Base-by-base conservation (phyloP, 2,329 filamentous ascomycete species). In the Colletotrichum theobromicola region DNA sequence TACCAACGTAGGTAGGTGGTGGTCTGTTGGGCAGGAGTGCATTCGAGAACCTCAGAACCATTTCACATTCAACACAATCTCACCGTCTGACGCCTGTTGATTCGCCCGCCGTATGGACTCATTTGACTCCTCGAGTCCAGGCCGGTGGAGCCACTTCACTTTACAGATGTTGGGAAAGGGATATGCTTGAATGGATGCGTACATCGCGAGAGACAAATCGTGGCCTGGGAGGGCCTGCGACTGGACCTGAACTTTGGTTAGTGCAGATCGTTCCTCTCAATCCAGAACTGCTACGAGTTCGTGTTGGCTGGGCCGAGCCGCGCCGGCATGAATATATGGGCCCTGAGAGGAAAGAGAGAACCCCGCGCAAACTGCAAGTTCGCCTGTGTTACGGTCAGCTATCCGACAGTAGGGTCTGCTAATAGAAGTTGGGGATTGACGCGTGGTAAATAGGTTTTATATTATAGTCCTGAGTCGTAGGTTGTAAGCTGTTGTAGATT, bases 121-220 rank as follows among this genome's bases (percentile, higher is more conserved):
- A 3, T 10, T 3, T 18, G 4, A 0, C 37, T 42, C 1, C 1
- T 10, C 7, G 2, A 42, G 16, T 1, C 37, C 37, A 4, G n/a
- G n/a, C n/a, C n/a, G 37, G 15, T 5, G 4, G 7, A 42, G 8
- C 18, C 18, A 42, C 37, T 7, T 42, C 37, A n/a, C 16, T 37
- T 37, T 37, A 16, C 7, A 37, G 35, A 8, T 0, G 37, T 1
- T n/a, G 8, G 9, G 37, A n/a, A 5, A n/a, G 16, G 37, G 37
- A 42, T 7, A 42, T 42, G 35, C 2, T 18, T 16, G 0, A 10
- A n/a, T 3, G 16, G 3, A 42, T 42, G 37, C 16, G 7, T 10
- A n/a, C 2, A 5, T 10, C 2, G 16, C 1, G 37, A 3, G 37
- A 42, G 7, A n/a, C 10, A n/a, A 3, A 42, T 10, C 0, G 16